Percentiles rank a stretch among this genome's conserved stretches.
Evolutionary conservation across 768 basidiomycete genomes (phyloP).

Genomic region (Serendipita indica): DNA sequence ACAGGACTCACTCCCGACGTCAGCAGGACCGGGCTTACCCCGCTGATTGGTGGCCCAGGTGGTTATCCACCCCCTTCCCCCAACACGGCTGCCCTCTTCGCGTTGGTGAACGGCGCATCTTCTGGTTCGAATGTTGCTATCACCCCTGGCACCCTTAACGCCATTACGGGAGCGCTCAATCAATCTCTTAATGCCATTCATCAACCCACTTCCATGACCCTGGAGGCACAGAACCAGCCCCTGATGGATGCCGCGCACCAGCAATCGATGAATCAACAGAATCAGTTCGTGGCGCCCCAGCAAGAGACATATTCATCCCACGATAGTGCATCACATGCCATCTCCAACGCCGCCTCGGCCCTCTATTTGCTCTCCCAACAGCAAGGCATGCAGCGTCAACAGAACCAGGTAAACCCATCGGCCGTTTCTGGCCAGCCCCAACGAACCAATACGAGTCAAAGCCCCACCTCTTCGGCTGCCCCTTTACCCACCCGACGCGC

Average conservation of each 20-base stretch:
- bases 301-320: constrained; percentile 12
- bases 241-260: constrained; percentile 14
- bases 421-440: constrained; percentile 7
- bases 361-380: constrained; percentile 84
- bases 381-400: constrained; percentile 87
- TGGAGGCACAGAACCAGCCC: constrained; percentile 9
- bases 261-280: constrained; percentile 12
- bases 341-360: constrained; percentile 72
- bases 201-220: constrained; percentile 16
- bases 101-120: constrained; percentile 62
- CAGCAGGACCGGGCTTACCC: constrained; percentile 63
- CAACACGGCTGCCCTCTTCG: constrained; percentile 82
- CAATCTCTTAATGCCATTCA: constrained; percentile 27
- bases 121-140: constrained; percentile 27
- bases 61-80: constrained; percentile 75
- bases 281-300: constrained; percentile 12
- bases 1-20: constrained; percentile 67
- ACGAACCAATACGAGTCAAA: background rate
- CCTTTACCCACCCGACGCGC: constrained; percentile 35
- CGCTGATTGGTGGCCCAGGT: constrained; percentile 56
- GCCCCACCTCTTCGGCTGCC: constrained; percentile 18
- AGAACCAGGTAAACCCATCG: constrained; percentile 24
- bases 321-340: constrained; percentile 37
- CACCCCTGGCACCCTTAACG: constrained; percentile 60
- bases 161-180: constrained; percentile 65